A percentile compares a stretch with the other conserved stretches of the same genome.
These are phyloP conservation scores for Leccinum pachyderme DNA, from an alignment of 1,284 basidiomycete species.

Conservation along the genomic window DNA sequence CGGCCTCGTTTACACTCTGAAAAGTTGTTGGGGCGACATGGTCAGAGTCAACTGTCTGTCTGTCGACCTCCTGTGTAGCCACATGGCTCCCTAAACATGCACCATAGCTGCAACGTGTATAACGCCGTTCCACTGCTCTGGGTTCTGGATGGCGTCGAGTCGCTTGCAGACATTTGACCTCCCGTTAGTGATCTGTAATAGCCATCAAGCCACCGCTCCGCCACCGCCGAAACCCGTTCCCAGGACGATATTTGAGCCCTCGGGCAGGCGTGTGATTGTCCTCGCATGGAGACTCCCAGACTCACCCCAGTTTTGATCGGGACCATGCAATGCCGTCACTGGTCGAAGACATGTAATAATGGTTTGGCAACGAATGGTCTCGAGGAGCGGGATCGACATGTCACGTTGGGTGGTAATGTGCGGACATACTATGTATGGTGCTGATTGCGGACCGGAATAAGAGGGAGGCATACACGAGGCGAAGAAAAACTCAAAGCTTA, in stretches of 20 bases:
- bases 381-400: slow-evolving; percentile 23
- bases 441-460: slow-evolving; percentile 18
- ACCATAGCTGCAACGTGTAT: slow-evolving; percentile 8
- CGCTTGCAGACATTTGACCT: slow-evolving; percentile 9
- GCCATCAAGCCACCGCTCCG: slow-evolving; percentile 26
- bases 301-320: slow-evolving; percentile 13
- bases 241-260: background rate
- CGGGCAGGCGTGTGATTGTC: slow-evolving; percentile 10
- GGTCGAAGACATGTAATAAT: slow-evolving; percentile 2
- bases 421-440: slow-evolving; percentile 14
- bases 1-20: slow-evolving; percentile 1
- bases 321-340: slow-evolving; percentile 18
- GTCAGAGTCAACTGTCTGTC: background rate
- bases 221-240: slow-evolving; percentile 12
- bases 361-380: slow-evolving; percentile 4
- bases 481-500: slow-evolving; percentile 3
- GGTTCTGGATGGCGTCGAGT: slow-evolving; percentile 13
- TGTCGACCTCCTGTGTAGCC: slow-evolving; percentile 13
- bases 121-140: slow-evolving; percentile 18
- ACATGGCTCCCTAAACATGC: slow-evolving; percentile 7
- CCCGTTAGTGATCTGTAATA: slow-evolving; percentile 4
- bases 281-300: background rate
- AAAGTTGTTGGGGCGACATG: background rate
- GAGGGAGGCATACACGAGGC: slow-evolving; percentile 18
- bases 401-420: slow-evolving; percentile 15